Evolutionary conservation across 2,329 filamentous ascomycete species (phyloP), one percentile per base, ranked within the genome.

Genomic region (Ophiostoma pallidulum): DNA sequence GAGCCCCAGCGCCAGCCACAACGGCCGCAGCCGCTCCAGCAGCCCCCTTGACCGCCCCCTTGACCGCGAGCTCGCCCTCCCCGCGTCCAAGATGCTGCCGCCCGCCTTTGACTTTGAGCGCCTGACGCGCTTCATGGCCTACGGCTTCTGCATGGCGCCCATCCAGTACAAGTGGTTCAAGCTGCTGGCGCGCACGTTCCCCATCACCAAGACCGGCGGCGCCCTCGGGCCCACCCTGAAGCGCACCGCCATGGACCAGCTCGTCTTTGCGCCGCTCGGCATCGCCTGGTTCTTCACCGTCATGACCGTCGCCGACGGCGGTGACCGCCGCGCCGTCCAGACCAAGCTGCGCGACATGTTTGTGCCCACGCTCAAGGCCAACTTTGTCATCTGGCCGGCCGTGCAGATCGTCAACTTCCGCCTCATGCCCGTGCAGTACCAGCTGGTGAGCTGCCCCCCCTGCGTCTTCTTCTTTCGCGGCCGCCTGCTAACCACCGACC

Each of bases 381-480:
- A 98, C 68, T 98, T 84, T 59, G 72, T 94, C 58, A 77, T 98
- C 20, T 98, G 92, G 92, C 92, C 92, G 20, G 80, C 86, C 6
- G 92, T 98, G 38, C 92, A 98, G 69, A 82, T 97, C 54, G 77
- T 98, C 69, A 98, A 98, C 72, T 98, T 98, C 70, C 79, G 91
- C 26, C 64, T 97, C 57, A 88, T 98, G 73, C 92, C 92, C 13
- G 83, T 97, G 45, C 90, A 94, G 62, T 94, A 92, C 65, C 92
- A 98, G 66, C 84, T 98, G 66, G 90, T 96, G 69, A 74, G 88
- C 10, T 5, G 10, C 24, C 10, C 24, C 10, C n/a, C 7, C 14
- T n/a, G n/a, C n/a, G n/a, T n/a, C n/a, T n/a, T n/a, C n/a, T n/a
- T n/a, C n/a, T n/a, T n/a, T n/a, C n/a, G n/a, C n/a, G n/a, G n/a